A percentile compares a stretch with the other conserved stretches of the same genome.
Conservation (phyloP, 495 filamentous ascomycete species). For the Sordaria brevicollis region DNA sequence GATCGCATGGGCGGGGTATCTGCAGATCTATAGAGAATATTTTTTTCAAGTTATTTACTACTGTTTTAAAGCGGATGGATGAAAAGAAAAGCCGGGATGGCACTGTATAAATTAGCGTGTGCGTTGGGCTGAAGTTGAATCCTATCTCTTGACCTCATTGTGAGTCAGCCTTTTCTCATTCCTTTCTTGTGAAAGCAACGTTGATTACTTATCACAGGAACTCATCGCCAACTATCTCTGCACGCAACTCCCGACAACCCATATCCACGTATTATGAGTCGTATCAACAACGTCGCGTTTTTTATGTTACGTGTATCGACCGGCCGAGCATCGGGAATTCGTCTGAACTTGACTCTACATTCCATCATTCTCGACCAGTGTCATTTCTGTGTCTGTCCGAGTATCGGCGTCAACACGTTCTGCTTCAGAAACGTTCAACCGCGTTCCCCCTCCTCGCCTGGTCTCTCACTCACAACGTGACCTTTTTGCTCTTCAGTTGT, state of each 20-base stretch:
- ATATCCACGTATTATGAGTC: background rate
- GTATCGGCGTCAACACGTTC: background rate
- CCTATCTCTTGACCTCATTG: background rate
- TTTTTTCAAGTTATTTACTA: conserved; percentile 12
- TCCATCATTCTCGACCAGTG: background rate
- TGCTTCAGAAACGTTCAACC: background rate
- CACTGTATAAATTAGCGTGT: conserved; percentile 16
- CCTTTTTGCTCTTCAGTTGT: background rate
- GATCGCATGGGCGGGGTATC: background rate
- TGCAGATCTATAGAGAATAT: conserved; percentile 9
- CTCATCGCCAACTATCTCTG: background rate
- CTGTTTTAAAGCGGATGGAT: conserved; percentile 5
- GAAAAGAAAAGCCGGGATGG: conserved; percentile 10
- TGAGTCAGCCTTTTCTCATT: background rate
- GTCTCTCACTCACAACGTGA: background rate
- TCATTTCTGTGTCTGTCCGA: background rate
- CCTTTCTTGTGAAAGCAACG: background rate
- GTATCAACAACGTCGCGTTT: background rate
- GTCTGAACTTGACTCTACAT: background rate
- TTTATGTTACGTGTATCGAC: background rate
- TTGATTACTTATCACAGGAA: background rate
- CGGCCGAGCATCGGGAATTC: background rate
- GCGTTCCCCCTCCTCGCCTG: background rate
- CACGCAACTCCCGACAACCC: background rate
- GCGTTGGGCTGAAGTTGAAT: conserved; percentile 1